Evolutionary conservation across 495 filamentous ascomycete species (phyloP).

Genomic region (Podospora fimiseda): DNA sequence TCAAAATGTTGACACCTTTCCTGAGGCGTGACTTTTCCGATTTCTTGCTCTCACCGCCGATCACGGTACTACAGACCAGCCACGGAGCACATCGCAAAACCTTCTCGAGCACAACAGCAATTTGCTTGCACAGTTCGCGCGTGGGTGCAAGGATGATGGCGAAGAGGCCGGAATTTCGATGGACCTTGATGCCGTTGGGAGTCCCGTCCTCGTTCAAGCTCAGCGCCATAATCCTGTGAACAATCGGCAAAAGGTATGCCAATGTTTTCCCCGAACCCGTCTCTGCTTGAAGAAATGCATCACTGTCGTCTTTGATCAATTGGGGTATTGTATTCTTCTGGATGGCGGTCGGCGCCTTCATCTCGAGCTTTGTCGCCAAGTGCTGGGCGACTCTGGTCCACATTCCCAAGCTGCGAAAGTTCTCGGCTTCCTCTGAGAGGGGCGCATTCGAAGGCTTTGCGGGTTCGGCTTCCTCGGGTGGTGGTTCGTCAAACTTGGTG

Average conservation of each 20-base stretch:
- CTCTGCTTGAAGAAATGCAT: conserved; percentile 95
- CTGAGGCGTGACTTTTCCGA: conserved; percentile 88
- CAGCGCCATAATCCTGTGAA: conserved; percentile 76
- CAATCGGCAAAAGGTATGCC: conserved; percentile 85
- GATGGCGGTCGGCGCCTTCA: conserved; percentile 90
- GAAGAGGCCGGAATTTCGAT: conserved; percentile 82
- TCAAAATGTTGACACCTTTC: conserved; percentile 90
- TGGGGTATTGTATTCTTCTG: conserved; percentile 75
- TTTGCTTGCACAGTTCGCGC: conserved; percentile 89
- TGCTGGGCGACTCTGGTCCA: conserved; percentile 72
- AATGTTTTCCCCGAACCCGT: conserved; percentile 97
- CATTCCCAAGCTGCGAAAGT: conserved; percentile 75
- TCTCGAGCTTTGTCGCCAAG: conserved; percentile 73
- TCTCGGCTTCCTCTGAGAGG: conserved; percentile 70
- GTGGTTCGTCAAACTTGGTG: conserved; percentile 45
- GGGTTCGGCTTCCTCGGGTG: conserved; percentile 39
- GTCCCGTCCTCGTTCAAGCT: conserved; percentile 49
- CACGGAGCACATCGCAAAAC: conserved; percentile 76
- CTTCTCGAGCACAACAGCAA: conserved; percentile 73
- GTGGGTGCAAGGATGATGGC: conserved; percentile 89
- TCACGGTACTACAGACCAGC: conserved; percentile 87
- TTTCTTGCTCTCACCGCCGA: conserved; percentile 95
- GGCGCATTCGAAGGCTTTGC: conserved; percentile 92
- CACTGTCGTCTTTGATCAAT: conserved; percentile 71
- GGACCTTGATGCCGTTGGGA: conserved; percentile 44